Conservation (phyloP, 495 filamentous ascomycete genomes). For the Aspergillus leporis region DNA sequence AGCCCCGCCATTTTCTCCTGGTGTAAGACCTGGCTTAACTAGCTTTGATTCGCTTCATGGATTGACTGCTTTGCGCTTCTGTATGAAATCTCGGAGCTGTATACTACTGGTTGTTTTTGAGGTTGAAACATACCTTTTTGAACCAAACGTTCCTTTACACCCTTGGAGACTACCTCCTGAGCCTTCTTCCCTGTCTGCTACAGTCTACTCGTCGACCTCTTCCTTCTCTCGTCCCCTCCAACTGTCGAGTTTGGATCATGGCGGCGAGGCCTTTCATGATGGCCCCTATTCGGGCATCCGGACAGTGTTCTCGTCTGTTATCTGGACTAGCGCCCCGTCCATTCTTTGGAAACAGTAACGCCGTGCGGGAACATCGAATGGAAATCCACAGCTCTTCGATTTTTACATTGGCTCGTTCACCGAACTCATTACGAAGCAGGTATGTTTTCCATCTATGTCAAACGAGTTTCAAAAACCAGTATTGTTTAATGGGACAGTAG, state of each 20-base stretch:
- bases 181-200: background rate
- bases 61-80: background rate
- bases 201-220: background rate
- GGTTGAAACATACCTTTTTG: background rate
- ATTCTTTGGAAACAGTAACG: background rate
- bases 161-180: background rate
- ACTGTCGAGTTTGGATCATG: conserved; percentile 12
- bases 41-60: background rate
- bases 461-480: background rate
- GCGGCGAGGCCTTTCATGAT: conserved; percentile 9
- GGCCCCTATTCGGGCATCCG: conserved; percentile 10
- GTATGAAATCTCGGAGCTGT: background rate
- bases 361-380: conserved; percentile 1
- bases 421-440: conserved; percentile 9
- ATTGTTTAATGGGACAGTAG: background rate
- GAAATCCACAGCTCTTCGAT: conserved; percentile 10
- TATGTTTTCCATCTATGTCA: background rate
- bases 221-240: background rate
- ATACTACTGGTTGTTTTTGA: background rate
- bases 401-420: conserved; percentile 7
- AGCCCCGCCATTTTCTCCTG: background rate
- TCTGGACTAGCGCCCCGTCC: background rate
- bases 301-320: conserved; percentile 11
- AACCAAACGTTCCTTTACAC: background rate
- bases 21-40: background rate